phyloP scores from a whole-genome alignment of 1,284 basidiomycete species.

The Omphalotus olearius region DNA sequence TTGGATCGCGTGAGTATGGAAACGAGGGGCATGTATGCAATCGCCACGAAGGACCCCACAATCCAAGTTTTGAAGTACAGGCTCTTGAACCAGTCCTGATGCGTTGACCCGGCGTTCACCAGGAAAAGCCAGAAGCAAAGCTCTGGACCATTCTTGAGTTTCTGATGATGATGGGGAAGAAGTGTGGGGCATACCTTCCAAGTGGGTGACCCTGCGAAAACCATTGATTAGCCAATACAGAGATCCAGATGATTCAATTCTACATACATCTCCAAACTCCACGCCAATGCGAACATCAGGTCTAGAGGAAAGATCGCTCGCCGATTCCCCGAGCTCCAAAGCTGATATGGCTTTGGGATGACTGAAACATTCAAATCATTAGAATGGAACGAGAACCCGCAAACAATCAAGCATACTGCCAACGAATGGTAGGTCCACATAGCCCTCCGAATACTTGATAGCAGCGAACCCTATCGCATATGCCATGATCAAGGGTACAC shows the following conservation, averaged over 20 bases:
- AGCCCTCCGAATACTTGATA: constrained; percentile 73
- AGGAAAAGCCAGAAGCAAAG: constrained; percentile 82
- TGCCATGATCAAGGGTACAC: constrained; percentile 54
- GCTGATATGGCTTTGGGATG: constrained; percentile 53
- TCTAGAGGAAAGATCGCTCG: constrained; percentile 57
- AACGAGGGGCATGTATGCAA: constrained; percentile 64
- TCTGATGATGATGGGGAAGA: neutral
- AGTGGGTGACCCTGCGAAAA: constrained; percentile 60
- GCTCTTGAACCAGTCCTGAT: constrained; percentile 74
- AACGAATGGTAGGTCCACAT: constrained; percentile 33
- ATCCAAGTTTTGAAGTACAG: constrained; percentile 69
- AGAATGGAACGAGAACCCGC: neutral
- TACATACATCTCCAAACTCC: constrained; percentile 70
- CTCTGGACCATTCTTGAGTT: constrained; percentile 36
- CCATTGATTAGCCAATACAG: neutral
- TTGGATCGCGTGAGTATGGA: constrained; percentile 57
- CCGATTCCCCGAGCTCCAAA: constrained; percentile 48
- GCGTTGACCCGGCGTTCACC: constrained; percentile 53
- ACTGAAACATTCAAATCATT: constrained; percentile 36
- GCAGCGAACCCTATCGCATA: constrained; percentile 59
- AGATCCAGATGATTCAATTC: neutral
- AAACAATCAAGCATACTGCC: constrained; percentile 46
- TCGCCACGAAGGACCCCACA: constrained; percentile 53
- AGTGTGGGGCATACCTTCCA: constrained; percentile 52
- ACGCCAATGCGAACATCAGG: constrained; percentile 57